phyloP scores from a whole-genome alignment of 805 yeast genomes.

The Isabelozyma heimii region DNA sequence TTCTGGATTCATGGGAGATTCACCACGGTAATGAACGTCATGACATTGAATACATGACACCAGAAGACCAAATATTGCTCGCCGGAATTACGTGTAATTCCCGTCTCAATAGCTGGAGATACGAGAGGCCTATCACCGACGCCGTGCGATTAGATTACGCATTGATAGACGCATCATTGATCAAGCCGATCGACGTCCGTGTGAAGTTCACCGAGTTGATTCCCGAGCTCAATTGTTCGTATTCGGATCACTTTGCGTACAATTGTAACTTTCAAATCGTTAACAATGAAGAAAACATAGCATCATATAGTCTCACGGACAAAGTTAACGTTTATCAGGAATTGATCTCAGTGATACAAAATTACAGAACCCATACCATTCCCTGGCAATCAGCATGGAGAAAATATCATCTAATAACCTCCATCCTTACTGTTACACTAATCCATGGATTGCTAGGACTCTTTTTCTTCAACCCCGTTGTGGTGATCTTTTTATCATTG shows the following conservation, averaged over 20 bases:
- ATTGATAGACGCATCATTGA: slow-evolving; percentile 56
- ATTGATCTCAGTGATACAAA: slow-evolving; percentile 31
- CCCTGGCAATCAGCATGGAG: slow-evolving; percentile 66
- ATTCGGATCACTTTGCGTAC: slow-evolving; percentile 92
- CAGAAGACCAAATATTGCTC: slow-evolving; percentile 52
- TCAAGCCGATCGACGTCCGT: slow-evolving; percentile 57
- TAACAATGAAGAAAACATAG: slow-evolving; percentile 3
- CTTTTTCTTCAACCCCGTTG: slow-evolving; percentile 54
- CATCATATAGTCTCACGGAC: slow-evolving; percentile 1
- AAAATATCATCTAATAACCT: slow-evolving; percentile 55
- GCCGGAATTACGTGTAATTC: slow-evolving; percentile 95
- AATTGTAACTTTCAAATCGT: slow-evolving; percentile 24
- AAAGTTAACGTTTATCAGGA: slow-evolving; percentile 35
- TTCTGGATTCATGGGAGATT: slow-evolving; percentile 81
- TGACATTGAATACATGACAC: slow-evolving; percentile 18
- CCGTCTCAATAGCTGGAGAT: slow-evolving; percentile 82
- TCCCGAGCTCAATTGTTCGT: slow-evolving; percentile 58
- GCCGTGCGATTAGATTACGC: slow-evolving; percentile 93
- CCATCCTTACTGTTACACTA: slow-evolving; percentile 40
- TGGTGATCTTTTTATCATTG: slow-evolving; percentile 59
- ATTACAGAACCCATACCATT: slow-evolving; percentile 48
- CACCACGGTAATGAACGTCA: slow-evolving; percentile 46
- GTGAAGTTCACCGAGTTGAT: slow-evolving; percentile 74
- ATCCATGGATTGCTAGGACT: slow-evolving; percentile 48
- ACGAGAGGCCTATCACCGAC: slow-evolving; percentile 48